Conservation (phyloP, 768 basidiomycete species). For the Termitomyces sp. region DNA sequence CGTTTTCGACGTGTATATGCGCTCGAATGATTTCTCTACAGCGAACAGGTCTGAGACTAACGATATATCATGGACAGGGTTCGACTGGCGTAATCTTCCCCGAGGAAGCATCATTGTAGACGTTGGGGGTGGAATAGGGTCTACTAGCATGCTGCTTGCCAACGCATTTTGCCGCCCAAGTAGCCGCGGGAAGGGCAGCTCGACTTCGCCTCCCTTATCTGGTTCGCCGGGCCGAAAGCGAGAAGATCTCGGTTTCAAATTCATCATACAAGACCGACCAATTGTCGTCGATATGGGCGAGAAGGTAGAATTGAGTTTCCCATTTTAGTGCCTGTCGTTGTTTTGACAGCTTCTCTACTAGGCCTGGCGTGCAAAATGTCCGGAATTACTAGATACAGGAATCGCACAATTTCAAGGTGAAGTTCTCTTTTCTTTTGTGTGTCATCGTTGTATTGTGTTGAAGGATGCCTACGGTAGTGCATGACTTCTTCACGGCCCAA, state of each 20-base stretch:
- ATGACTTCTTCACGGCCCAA: slow-evolving; percentile 75
- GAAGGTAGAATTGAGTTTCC: slow-evolving; percentile 30
- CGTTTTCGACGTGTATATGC: slow-evolving; percentile 5
- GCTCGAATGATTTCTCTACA: neutral
- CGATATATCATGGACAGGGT: slow-evolving; percentile 31
- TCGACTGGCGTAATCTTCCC: slow-evolving; percentile 50
- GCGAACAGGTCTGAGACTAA: neutral
- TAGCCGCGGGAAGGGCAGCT: neutral
- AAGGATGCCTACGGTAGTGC: slow-evolving; percentile 31
- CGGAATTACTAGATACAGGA: slow-evolving; percentile 50
- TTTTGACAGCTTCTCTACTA: slow-evolving; percentile 10
- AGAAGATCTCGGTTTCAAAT: slow-evolving; percentile 26
- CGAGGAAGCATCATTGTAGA: slow-evolving; percentile 53
- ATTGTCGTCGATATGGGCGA: slow-evolving; percentile 49
- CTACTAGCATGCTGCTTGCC: slow-evolving; percentile 33
- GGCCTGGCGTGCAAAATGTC: slow-evolving; percentile 57
- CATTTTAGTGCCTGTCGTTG: neutral
- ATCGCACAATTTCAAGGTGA: slow-evolving; percentile 50
- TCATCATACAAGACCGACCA: slow-evolving; percentile 60
- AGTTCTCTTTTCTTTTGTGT: neutral
- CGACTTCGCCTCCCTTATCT: neutral
- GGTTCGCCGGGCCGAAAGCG: slow-evolving; percentile 10
- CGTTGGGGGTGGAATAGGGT: slow-evolving; percentile 67
- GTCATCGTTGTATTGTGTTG: neutral
- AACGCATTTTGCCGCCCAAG: slow-evolving; percentile 23